Evolutionary conservation across 495 filamentous ascomycete genomes (phyloP).

Genomic region (Apiosordaria backusii): DNA sequence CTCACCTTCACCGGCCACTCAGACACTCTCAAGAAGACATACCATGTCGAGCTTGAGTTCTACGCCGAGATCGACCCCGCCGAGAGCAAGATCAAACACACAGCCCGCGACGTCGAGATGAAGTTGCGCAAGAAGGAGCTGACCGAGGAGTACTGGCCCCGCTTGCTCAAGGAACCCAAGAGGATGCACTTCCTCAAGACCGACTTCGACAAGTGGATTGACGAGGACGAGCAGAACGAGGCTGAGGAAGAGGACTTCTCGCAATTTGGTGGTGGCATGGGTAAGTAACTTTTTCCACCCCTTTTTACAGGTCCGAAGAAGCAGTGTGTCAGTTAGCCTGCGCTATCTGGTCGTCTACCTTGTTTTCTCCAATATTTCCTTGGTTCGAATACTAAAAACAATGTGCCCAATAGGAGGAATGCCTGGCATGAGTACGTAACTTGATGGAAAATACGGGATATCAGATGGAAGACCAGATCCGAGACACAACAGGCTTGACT

Average conservation of each 20-base stretch:
- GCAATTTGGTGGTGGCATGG: slow-evolving; percentile 57
- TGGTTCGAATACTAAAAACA: background rate
- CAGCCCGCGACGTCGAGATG: slow-evolving; percentile 77
- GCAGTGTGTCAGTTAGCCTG: background rate
- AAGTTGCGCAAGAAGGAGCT: slow-evolving; percentile 95
- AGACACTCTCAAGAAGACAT: slow-evolving; percentile 73
- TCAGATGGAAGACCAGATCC: slow-evolving; percentile 1
- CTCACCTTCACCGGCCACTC: slow-evolving; percentile 80
- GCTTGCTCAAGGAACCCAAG: slow-evolving; percentile 82
- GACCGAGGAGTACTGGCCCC: slow-evolving; percentile 88
- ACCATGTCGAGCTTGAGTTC: slow-evolving; percentile 83
- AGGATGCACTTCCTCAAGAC: slow-evolving; percentile 97
- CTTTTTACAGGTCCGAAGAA: slow-evolving; percentile 5
- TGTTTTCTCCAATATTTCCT: slow-evolving; percentile 4
- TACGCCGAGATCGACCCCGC: slow-evolving; percentile 85
- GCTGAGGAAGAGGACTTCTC: slow-evolving; percentile 79
- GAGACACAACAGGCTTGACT: slow-evolving; percentile 10
- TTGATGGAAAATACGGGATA: background rate
- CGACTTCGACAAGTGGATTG: slow-evolving; percentile 99
- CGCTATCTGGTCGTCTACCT: background rate
- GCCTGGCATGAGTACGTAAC: slow-evolving; percentile 49
- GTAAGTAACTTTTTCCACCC: slow-evolving; percentile 33
- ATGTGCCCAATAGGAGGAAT: slow-evolving; percentile 36
- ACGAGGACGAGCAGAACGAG: slow-evolving; percentile 98
- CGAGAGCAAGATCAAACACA: slow-evolving; percentile 78